Percentiles rank a stretch among this genome's conserved stretches.
phyloP scores from a whole-genome alignment of 371 early-diverging fungal species.

The Mortierella sp. region DNA sequence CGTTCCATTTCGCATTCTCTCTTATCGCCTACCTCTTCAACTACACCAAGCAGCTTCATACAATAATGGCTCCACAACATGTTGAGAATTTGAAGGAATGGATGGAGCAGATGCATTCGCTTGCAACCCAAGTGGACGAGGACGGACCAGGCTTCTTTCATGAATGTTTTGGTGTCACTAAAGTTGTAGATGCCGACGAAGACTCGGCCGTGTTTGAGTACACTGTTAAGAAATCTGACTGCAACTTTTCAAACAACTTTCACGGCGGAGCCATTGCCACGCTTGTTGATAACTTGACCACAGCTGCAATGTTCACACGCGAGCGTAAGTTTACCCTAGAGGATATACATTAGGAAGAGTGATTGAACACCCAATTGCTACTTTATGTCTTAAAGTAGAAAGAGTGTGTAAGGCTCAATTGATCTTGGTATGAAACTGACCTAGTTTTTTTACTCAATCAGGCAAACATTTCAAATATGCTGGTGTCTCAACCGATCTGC shows the following conservation, averaged over 20 bases:
- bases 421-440: neutral
- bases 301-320: slow-evolving; percentile 42
- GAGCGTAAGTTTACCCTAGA: slow-evolving; percentile 36
- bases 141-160: slow-evolving; percentile 26
- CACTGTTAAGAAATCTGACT: slow-evolving; percentile 45
- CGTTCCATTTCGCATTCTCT: neutral
- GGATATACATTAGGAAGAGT: too few relatives aligned
- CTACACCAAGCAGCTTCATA: neutral
- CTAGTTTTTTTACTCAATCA: slow-evolving; percentile 2
- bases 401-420: neutral
- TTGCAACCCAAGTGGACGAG: slow-evolving; percentile 20
- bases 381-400: neutral
- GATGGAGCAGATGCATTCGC: slow-evolving; percentile 27
- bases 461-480: slow-evolving; percentile 48
- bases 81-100: slow-evolving; percentile 30
- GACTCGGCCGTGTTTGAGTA: slow-evolving; percentile 51
- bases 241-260: slow-evolving; percentile 54
- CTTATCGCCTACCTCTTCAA: neutral
- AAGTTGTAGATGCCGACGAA: slow-evolving; percentile 45
- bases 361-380: neutral
- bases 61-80: slow-evolving; percentile 49
- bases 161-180: slow-evolving; percentile 26
- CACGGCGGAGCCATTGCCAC: slow-evolving; percentile 59
- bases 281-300: slow-evolving; percentile 54
- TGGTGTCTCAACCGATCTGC: slow-evolving; percentile 58